Base-by-base conservation (phyloP, 2,329 filamentous ascomycete genomes). In the Teratosphaeria epicoccoides region DNA sequence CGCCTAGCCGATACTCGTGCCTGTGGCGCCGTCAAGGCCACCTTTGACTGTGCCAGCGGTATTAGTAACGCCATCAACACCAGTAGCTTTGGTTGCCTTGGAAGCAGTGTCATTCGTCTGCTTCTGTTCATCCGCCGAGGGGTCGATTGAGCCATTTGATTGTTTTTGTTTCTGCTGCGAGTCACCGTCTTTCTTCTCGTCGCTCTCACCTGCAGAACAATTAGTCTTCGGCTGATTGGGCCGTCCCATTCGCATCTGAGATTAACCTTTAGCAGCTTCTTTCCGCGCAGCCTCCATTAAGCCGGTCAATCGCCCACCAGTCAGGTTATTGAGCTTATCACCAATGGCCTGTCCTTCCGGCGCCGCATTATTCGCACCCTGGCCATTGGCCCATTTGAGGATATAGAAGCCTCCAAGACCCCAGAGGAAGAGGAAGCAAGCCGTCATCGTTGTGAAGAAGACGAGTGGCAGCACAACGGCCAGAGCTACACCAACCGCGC, bases 381-480 rank as follows among this genome's bases (percentile, higher is more conserved):
- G 59, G 33, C 59, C 55, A 40, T 61, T 64, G 7, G 63, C 59
- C 69, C 70, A 72, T 48, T 70, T 70, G 33, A 75, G 62, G 40
- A 75, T 59, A 55, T 73, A 67, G 64, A 82, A 89, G 46, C 76
- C 77, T 12, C 75, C 78, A 7, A 85, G 70, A 6, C 76, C 81
- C 81, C 83, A 87, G 17, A 79, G 68, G 80, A 86, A 91, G 55
- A 84, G 68, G 54, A 83, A 76, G 1, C 82, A 70, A 4, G 80
- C 85, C 22, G 82, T 66, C 46, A 76, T 76, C 11, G 77, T 80
- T 2, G 84, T 83, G 55, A 87, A 66, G 66, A 87, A 78, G 33
- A 91, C 70, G 0, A 81, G 78, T 1, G 86, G 86, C 0, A 87
- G 70, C 14, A 93, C 75, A 40, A 90, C 64, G 46, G 87, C 65